phyloP scores from a whole-genome alignment of 2,329 filamentous ascomycete genomes.

The Exophiala sideris region DNA sequence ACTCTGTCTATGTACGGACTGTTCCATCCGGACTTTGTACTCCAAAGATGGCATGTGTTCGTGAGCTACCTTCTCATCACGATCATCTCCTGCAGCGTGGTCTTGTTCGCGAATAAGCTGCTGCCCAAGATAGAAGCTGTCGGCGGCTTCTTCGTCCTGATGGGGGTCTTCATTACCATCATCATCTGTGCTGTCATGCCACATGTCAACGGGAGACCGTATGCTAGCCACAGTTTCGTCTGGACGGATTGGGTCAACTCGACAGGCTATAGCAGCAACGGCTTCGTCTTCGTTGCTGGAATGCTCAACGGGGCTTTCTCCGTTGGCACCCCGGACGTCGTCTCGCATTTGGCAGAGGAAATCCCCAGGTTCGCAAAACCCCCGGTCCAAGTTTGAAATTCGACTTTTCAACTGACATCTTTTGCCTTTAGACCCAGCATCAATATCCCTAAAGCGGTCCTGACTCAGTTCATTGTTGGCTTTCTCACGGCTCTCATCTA shows the following conservation, averaged over 20 bases:
- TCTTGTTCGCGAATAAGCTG: constrained; percentile 44
- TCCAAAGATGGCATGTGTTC: constrained; percentile 57
- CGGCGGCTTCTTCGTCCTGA: constrained; percentile 49
- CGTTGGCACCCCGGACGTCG: constrained; percentile 63
- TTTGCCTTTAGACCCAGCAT: constrained; percentile 51
- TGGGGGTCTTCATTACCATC: constrained; percentile 45
- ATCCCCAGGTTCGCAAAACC: constrained; percentile 40
- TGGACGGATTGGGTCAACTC: constrained; percentile 55
- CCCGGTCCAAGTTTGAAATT: too few species aligned
- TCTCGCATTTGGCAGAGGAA: constrained; percentile 62
- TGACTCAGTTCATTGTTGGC: constrained; percentile 30
- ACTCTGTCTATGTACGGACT: constrained; percentile 58
- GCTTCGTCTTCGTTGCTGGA: constrained; percentile 62
- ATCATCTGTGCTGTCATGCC: constrained; percentile 33
- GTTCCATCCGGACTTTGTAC: constrained; percentile 53
- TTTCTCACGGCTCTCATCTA: constrained; percentile 38
- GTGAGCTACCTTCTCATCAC: constrained; percentile 49
- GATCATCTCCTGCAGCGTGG: not conserved
- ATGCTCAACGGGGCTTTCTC: constrained; percentile 68
- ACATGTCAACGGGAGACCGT: not conserved
- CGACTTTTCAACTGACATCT: too few species aligned
- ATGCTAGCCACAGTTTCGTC: constrained; percentile 53
- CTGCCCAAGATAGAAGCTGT: constrained; percentile 31
- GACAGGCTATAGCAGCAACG: constrained; percentile 40
- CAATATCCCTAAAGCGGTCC: constrained; percentile 39